Conservation (phyloP, 2,329 filamentous ascomycete species). For the Sarocladiaceae sp. region DNA sequence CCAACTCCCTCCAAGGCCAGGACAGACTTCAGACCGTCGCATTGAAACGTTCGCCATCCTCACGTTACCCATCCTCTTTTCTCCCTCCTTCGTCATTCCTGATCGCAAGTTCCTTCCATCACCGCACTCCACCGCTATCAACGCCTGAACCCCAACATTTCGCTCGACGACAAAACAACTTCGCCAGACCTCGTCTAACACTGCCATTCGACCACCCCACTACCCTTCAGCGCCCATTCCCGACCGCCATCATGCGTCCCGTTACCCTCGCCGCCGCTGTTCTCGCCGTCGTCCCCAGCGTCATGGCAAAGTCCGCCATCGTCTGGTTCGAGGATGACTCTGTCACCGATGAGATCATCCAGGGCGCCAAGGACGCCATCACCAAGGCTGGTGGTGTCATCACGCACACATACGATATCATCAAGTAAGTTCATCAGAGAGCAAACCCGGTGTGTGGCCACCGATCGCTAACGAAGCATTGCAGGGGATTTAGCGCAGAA, state of each 20-base stretch:
- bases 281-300: slow-evolving; percentile 51
- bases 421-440: slow-evolving; percentile 47
- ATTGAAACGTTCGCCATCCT: neutral
- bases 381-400: slow-evolving; percentile 65
- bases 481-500: slow-evolving; percentile 71
- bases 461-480: slow-evolving; percentile 18
- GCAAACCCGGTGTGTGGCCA: neutral
- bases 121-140: no score
- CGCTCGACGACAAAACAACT: no score
- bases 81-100: neutral
- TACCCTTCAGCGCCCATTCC: slow-evolving; percentile 3
- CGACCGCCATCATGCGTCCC: slow-evolving; percentile 50
- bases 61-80: no score
- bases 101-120: neutral
- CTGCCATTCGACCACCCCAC: neutral
- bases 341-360: slow-evolving; percentile 56
- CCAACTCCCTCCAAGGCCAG: neutral
- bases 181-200: neutral
- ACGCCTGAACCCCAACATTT: no score
- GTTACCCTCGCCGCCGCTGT: slow-evolving; percentile 45
- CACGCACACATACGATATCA: slow-evolving; percentile 66
- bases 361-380: slow-evolving; percentile 66
- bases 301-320: slow-evolving; percentile 65
- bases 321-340: slow-evolving; percentile 68
- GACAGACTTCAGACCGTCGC: neutral